phyloP scores from a whole-genome alignment of 768 basidiomycete genomes.

The Stropharia rugosoannulata region DNA sequence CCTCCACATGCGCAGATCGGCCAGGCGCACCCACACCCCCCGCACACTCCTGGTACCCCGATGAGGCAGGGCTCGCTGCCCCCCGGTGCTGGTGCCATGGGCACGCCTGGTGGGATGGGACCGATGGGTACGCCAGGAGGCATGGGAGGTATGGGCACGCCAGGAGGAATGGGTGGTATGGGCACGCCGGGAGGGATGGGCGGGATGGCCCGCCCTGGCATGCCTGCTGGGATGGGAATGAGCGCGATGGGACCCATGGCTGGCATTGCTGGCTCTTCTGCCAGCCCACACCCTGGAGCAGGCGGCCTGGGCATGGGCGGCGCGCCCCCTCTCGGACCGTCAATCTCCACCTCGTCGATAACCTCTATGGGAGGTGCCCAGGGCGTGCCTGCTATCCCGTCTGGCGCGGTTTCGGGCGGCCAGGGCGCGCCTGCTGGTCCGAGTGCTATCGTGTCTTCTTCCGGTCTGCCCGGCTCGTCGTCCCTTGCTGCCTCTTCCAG shows the following conservation, averaged over 20 bases:
- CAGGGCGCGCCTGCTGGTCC: neutral
- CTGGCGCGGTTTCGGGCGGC: neutral
- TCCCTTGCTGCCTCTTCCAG: constrained; percentile 8
- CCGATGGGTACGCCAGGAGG: constrained; percentile 3
- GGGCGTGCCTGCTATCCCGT: neutral
- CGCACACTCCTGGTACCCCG: neutral
- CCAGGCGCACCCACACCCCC: neutral
- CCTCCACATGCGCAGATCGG: constrained; percentile 3
- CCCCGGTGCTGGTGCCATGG: constrained; percentile 2
- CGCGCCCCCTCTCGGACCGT: constrained; percentile 1
- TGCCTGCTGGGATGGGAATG: no score
- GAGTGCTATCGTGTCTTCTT: no score
- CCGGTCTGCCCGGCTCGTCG: neutral
- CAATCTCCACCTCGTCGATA: constrained; percentile 4
- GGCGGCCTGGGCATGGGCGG: neutral
- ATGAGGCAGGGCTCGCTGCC: constrained; percentile 18
- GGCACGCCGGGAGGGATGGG: constrained; percentile 6
- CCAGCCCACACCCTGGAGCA: neutral
- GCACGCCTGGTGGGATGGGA: constrained; percentile 5
- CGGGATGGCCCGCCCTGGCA: neutral
- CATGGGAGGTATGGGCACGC: constrained; percentile 15
- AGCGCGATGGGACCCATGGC: no score
- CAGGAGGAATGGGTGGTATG: constrained; percentile 6
- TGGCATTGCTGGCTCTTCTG: neutral
- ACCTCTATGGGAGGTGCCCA: neutral